Percentiles rank a stretch among this genome's conserved stretches.
Conservation (phyloP, 495 filamentous ascomycete genomes). For the Lasiosphaeris hirsuta region DNA sequence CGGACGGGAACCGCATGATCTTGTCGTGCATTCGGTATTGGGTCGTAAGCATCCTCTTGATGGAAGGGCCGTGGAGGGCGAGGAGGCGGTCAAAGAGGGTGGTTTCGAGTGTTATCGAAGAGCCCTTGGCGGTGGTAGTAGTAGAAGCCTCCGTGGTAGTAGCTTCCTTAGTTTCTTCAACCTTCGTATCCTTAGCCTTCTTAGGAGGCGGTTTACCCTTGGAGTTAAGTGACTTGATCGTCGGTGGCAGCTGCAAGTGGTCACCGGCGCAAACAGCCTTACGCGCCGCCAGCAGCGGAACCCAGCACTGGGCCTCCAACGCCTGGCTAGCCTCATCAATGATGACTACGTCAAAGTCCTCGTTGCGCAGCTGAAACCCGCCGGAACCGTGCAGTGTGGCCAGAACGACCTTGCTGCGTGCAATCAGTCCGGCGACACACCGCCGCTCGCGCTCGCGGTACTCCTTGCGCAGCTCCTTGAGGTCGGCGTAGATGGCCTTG, state of each 20-base stretch:
- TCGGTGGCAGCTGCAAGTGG: constrained; percentile 90
- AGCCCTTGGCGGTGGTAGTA: neutral
- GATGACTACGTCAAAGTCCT: constrained; percentile 88
- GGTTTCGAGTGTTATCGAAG: constrained; percentile 59
- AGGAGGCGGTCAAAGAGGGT: constrained; percentile 92
- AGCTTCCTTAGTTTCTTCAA: constrained; percentile 19
- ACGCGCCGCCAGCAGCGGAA: constrained; percentile 73
- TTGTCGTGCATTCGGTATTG: constrained; percentile 97
- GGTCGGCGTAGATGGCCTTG: constrained; percentile 75
- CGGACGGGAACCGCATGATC: constrained; percentile 93
- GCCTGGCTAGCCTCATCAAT: constrained; percentile 97
- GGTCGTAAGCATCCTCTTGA: constrained; percentile 95
- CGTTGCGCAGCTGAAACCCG: constrained; percentile 72
- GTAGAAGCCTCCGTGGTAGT: neutral
- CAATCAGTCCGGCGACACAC: constrained; percentile 73
- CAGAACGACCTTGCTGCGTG: constrained; percentile 78
- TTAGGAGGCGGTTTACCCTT: constrained; percentile 32
- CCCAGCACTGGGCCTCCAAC: constrained; percentile 96
- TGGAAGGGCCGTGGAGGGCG: constrained; percentile 69
- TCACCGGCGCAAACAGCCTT: constrained; percentile 93
- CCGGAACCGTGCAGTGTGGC: constrained; percentile 92
- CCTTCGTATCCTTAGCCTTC: constrained; percentile 19
- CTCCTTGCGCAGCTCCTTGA: constrained; percentile 83
- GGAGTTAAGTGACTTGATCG: constrained; percentile 75
- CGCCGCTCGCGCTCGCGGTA: constrained; percentile 79